Evolutionary conservation across 202 grass and related monocot species (phyloP), one percentile per base, ranked within the genome.

Genomic region (Saccharum hybrid): DNA sequence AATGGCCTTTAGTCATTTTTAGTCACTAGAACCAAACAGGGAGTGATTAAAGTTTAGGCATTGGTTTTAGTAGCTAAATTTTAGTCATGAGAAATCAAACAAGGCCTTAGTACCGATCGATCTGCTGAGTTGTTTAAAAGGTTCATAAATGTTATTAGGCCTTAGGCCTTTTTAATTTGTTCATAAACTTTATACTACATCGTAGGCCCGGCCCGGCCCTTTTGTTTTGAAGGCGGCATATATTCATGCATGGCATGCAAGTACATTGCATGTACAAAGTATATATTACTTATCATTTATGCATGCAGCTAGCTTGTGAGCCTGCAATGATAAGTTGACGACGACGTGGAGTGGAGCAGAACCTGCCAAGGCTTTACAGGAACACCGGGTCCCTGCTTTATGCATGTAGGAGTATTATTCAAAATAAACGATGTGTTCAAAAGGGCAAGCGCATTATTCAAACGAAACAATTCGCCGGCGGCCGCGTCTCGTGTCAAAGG

Each of bases 281-380:
- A 7, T 54, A 7, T 19, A 1, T 15, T 54, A 45, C 10, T 54
- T 54, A 16, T 49, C 37, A 54, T 78, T 45, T 81, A 37, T 38
- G 61, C 71, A 22, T 41, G 23, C 73, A 60, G 9, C 52, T 21
- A 39, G 16, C 13, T 63, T 49, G 49, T 26, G 70, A 57, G 8
- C 42, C 18, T 22, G 48, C 36, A 84, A 69, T 69, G 74, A 71
- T 74, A 71, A 63, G 28, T 45, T 73, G 75, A 74, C 61, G 83
- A 67, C 48, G 81, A 84, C 18, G 76, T 41, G 11, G n/a, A 38
- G 75, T 39, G 10, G 33, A 41, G 63, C 57, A 42, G 40, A 80
- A 80, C 15, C 49, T 39, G 64, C 64, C 81, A 79, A 19, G 31
- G n/a, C 31, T 41, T 74, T 76, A 52, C 64, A 28, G 52, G 62